Base-by-base conservation (phyloP, 805 yeast genomes). In the Saturnispora bothae region DNA sequence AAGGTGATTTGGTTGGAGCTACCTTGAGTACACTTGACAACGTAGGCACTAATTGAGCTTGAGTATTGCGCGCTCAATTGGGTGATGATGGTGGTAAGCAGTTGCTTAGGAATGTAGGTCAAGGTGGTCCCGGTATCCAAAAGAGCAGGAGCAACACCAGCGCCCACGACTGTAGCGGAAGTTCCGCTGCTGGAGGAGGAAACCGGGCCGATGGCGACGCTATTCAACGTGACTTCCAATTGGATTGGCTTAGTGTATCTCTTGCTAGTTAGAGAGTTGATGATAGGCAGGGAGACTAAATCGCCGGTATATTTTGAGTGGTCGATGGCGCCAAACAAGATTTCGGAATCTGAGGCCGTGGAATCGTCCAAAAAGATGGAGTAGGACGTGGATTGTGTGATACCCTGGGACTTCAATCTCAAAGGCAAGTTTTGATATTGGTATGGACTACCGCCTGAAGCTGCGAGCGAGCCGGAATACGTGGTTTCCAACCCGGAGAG, bases 281-380 rank as follows among this genome's bases (percentile, higher is more conserved):
- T 57, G 28, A 74, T 45, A 15, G 79, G 77, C 4, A 78, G 53
- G 0, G 73, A 55, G 22, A 63, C 54, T 25, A 78, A 51, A 22
- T 54, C 44, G n/a, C 85, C 86, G 0, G 59, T 36, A 53, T 73
- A 78, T 54, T 76, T 78, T 31, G 71, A 65, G 43, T 69, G 71
- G 49, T 81, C 92, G 23, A 76, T 68, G 22, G 78, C 92, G 38
- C 92, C 89, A 60, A 81, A 81, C 33, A 81, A 54, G n/a, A 81
- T 60, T 9, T 64, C 54, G 5, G 85, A 88, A 1, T 60, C 43
- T 4, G 49, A 33, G 1, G 71, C 60, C 27, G 54, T 56, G n/a
- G 28, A 10, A 3, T 60, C 56, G 46, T 76, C 69, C 56, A 83
- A 63, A 48, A 63, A 80, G 39, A 83, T 59, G 0, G 89, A 79